These are phyloP conservation scores for Annulohypoxylon bovei DNA, from an alignment of 495 filamentous ascomycete species.

Conservation along the genomic window DNA sequence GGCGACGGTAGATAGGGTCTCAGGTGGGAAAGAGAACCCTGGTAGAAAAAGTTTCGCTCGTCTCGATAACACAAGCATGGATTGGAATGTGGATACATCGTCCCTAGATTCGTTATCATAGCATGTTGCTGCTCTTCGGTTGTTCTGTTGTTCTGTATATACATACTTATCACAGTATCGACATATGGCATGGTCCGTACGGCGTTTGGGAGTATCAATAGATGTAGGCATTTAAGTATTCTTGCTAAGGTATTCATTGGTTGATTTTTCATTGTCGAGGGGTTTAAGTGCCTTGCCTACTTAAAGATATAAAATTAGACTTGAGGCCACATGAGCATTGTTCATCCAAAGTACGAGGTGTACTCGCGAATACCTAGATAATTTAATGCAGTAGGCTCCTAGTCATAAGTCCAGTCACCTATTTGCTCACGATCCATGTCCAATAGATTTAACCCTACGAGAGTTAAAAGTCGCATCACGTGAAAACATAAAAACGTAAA, in stretches of 20 bases:
- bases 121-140: neutral
- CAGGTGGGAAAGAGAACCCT: neutral
- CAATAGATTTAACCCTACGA: no score
- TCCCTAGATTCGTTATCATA: slow-evolving; percentile 5
- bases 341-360: no score
- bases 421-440: neutral
- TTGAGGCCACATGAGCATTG: no score
- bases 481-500: neutral
- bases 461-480: no score
- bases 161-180: slow-evolving; percentile 29
- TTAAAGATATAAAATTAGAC: no score
- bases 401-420: neutral
- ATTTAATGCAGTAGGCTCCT: no score
- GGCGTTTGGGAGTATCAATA: slow-evolving; percentile 35
- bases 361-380: no score
- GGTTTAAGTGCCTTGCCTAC: neutral
- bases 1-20: slow-evolving; percentile 26
- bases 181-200: slow-evolving; percentile 31
- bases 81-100: neutral
- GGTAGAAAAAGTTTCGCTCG: neutral
- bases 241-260: neutral
- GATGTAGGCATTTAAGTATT: slow-evolving; percentile 2
- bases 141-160: slow-evolving; percentile 7
- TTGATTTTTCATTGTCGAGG: neutral
- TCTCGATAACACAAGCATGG: slow-evolving; percentile 9